Evolutionary conservation across 2,329 filamentous ascomycete genomes (phyloP), one percentile per base, ranked within the genome.

Genomic region (Biscogniauxia sp.): DNA sequence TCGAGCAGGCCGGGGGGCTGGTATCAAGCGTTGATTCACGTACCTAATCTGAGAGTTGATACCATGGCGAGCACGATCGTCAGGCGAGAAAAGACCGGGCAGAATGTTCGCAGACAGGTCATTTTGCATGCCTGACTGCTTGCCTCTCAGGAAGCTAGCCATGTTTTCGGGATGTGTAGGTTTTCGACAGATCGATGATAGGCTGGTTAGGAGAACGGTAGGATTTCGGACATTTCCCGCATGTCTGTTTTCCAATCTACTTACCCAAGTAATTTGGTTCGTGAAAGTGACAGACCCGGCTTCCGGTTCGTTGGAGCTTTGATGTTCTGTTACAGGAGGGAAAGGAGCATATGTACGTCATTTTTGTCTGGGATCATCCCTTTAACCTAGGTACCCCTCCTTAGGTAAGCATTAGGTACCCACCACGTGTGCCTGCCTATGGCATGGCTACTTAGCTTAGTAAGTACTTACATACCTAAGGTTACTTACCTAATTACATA

Each of bases 91-190:
- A 15, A 91, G 79, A 63, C 92, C 90, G 45, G 92, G 85, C 19
- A 86, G 82, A 64, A 98, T 87, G 67, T 89, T 90, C 19, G 88
- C 88, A 56, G 93, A 97, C 67, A 99, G 84, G 78, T 98, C 95
- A 77, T 89, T 91, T 74, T 93, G 90, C 69, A 99, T 90, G 71
- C 95, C 95, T 60, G 92, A 87, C 82, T 98, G 95, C 82, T 96
- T 97, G 69, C 91, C 90, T 74, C 95, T 85, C 64, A 99, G 80
- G 74, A 98, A 94, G 70, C 90, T 87, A 58, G 93, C 88, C 93
- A 97, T 97, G 54, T 61, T 45, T 15, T n/a, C 37, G 37, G 37
- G 17, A 3, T 45, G 23, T 23, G 23, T 45, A 45, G 13, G 37
- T 15, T n/a, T 17, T 45, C 11, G 17, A 32, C 28, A 32, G 28